Base-by-base conservation (phyloP, 2,329 filamentous ascomycete genomes). In the Dactylella cylindrospora region DNA sequence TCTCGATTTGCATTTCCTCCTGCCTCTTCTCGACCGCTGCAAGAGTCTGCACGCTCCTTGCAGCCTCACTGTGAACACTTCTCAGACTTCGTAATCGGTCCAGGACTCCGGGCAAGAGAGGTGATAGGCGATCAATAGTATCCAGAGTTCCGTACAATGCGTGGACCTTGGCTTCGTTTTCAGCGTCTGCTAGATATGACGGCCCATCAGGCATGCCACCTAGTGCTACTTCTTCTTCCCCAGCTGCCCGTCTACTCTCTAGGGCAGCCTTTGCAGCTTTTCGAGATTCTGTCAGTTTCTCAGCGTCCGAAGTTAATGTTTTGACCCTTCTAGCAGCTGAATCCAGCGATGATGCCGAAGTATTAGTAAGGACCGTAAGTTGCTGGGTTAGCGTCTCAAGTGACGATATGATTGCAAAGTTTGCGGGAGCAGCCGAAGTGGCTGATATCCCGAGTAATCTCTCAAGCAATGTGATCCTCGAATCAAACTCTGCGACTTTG, bases 111-210 rank as follows among this genome's bases (percentile, higher is more conserved):
- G 93, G 91, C 3, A 98, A 79, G 13, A 95, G 78, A 0, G 93
- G 93, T 4, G 88, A 80, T 5, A 98, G 78, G 53, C 80, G 86
- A 73, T 95, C 90, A 57, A 98, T 93, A 0, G 88, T 93, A 1
- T 90, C 85, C 12, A 98, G 76, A 2, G 89, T 88, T 1, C 87
- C 86, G 73, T 96, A 96, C 3, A 98, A 80, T 1, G 90, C 88
- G 66, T 95, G 93, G 71, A 98, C 86, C 72, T 95, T 95, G 47
- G 87, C 80, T 32, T 84, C 80, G 68, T 94, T 86, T 68, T 95
- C 89, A 6, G 79, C 49, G 20, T 62, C 57, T 13, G 57, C 50
- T 12, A 62, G 49, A 31, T 62, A 62, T 75, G 65, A 84, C 77
- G 53, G 80, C 75, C 22, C 71, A 50, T 62, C 57, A 10, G 57